Base-by-base conservation (phyloP, 495 filamentous ascomycete species). In the Podospora tetraspora region DNA sequence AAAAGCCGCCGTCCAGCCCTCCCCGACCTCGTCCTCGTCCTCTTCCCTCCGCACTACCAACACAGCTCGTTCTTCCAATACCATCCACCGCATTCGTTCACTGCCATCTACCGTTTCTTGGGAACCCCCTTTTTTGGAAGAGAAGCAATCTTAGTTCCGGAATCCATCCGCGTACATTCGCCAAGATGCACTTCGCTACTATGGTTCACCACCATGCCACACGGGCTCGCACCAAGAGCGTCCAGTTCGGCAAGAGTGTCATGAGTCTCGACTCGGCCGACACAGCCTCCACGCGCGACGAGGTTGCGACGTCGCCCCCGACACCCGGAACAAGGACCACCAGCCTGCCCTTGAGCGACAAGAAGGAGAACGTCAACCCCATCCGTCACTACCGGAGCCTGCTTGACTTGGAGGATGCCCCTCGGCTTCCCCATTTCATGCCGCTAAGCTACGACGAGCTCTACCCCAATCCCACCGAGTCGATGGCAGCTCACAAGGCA, bases 401-500 rank as follows among this genome's bases (percentile, higher is more conserved):
- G 79, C 71, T 85, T 52, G 79, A 81, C 61, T 74, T 85, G 19
- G 82, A 84, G 63, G 78, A 78, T 62, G 75, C 78, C 16, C 81
- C 82, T 16, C 82, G 61, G 68, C 80, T 85, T 27, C 79, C 79
- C 4, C 78, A 81, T 27, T 75, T 80, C 61, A 78, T 75, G 65
- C 81, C 78, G 21, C 73, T 84, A 25, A 79, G 75, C 56, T 84
- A 82, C 71, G 82, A 80, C 29, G 81, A 83, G 74, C 81, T 84
- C 16, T 81, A 82, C 68, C 70, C 73, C 23, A 70, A 70, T n/a
- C 62, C 62, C 52, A 37, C 68, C 24, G 73, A 81, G 32, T 61
- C 71, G 5, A 43, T 61, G 10, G 62, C 56, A 21, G 23, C 65
- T 1, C 60, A 69, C 34, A 72, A 57, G 30, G 11, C 58, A 25